A percentile compares a stretch with the other conserved stretches of the same genome.
Evolutionary conservation across 1,139 yeast species (phyloP).

Genomic region (Wickerhamomyces sp.): DNA sequence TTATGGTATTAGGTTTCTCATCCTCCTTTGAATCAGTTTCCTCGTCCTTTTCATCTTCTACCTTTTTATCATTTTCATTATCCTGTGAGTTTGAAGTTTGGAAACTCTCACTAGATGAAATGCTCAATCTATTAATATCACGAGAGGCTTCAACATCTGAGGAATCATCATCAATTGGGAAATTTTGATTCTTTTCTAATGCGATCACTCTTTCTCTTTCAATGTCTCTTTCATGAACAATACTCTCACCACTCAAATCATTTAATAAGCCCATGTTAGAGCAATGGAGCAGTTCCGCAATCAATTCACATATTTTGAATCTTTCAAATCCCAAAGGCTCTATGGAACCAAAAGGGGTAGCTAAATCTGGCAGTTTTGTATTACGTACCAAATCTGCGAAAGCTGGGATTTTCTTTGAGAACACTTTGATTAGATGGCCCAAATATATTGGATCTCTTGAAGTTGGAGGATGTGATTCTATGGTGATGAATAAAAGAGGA

Average conservation of each 20-base stretch:
- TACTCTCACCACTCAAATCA: conserved; percentile 76
- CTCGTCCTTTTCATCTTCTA: conserved; percentile 2
- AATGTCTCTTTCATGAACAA: conserved; percentile 71
- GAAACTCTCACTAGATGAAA: conserved; percentile 11
- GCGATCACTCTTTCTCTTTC: conserved; percentile 49
- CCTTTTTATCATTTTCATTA: conserved; percentile 1
- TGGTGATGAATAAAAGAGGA: conserved; percentile 80
- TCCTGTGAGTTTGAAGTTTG: conserved; percentile 17
- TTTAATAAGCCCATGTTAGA: conserved; percentile 93
- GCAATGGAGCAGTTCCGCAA: conserved; percentile 93
- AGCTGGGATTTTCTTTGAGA: conserved; percentile 69
- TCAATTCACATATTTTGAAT: conserved; percentile 88
- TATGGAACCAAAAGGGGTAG: conserved; percentile 69
- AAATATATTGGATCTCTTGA: conserved; percentile 93
- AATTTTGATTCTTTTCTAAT: conserved; percentile 24
- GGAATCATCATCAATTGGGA: conserved; percentile 21
- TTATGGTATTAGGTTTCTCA: conserved; percentile 9
- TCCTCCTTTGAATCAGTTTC: conserved; percentile 3
- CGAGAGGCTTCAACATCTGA: conserved; percentile 24
- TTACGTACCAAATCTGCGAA: conserved; percentile 55
- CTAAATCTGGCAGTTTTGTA: conserved; percentile 36
- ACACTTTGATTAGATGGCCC: conserved; percentile 79
- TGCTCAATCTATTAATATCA: conserved; percentile 19
- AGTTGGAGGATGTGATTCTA: conserved; percentile 91
- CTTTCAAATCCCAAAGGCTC: conserved; percentile 96